These are phyloP conservation scores for Paspalum notatum DNA, from an alignment of 176 grass and related monocot species.

Conservation along the genomic window DNA sequence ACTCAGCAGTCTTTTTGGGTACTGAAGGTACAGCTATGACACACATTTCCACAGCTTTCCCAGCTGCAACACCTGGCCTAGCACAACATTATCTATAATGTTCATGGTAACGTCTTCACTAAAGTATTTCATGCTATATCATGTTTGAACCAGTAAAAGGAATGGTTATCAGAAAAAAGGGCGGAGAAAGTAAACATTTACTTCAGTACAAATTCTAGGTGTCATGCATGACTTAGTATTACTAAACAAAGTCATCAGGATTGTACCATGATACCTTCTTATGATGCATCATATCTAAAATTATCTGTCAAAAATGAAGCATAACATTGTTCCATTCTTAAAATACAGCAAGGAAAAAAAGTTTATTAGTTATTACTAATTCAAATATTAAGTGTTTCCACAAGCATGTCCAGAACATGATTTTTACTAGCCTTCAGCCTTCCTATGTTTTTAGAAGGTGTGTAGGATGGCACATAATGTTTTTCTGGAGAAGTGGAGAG, in stretches of 20 bases:
- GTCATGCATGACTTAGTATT: background rate
- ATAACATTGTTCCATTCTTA: background rate
- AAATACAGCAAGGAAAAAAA: constrained; percentile 12
- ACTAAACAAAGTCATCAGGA: constrained; percentile 4
- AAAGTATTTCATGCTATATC: constrained; percentile 7
- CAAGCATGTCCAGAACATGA: background rate
- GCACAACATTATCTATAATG: constrained; percentile 37
- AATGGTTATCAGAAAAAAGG: constrained; percentile 6
- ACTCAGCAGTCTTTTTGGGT: constrained; percentile 76
- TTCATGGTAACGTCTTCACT: background rate
- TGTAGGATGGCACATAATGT: background rate
- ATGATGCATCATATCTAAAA: constrained; percentile 16
- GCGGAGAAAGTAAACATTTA: background rate
- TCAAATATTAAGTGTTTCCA: background rate
- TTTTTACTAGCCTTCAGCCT: constrained; percentile 8
- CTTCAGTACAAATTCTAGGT: background rate
- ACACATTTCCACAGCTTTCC: constrained; percentile 90
- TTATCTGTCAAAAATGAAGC: background rate
- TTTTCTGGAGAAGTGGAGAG: background rate
- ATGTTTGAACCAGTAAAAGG: background rate
- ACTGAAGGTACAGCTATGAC: constrained; percentile 89
- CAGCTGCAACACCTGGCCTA: constrained; percentile 79
- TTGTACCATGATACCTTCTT: background rate
- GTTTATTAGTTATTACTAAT: background rate
- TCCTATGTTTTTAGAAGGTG: background rate